Base-by-base conservation (phyloP, 768 basidiomycete species). In the Leucocoprinus birnbaumii region DNA sequence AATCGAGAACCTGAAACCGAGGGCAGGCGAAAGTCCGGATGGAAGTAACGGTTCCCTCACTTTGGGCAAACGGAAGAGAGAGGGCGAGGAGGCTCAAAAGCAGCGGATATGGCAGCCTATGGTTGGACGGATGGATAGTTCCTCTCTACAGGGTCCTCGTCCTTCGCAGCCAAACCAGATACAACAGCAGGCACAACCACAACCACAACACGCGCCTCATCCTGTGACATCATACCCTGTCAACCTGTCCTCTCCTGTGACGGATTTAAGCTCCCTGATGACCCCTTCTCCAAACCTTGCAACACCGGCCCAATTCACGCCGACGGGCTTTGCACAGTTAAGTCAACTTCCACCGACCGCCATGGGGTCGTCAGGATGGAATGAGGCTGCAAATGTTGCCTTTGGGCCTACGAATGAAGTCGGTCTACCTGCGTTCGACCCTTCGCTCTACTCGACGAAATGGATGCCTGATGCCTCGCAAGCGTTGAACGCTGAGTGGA, bases 1-100 rank as follows among this genome's bases (percentile, higher is more conserved):
- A 35, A 60, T 56, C 4, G 66, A 64, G 42, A 58, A 55, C 19
- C 48, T 61, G 40, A 63, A 62, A 46, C 58, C 55, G 6, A 46
- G 47, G 26, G 40, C 47, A 11, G 54, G 48, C 10, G 54, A 48
- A 35, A 34, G 22, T 13, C n/a, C 26, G 6, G 47, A 34, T 10
- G 54, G 49, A 25, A 55, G 35, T 49, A 35, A 27, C 38, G n/a
- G n/a, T 18, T 44, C 54, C 5, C 48, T 44, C 16, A 49, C 24
- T 22, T 22, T 55, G 31, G 54, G 54, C 24, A 55, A 55, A 34
- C 47, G 54, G 41, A 55, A 55, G 41, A 55, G 54, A 24, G 54
- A 49, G 21, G 11, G 22, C 6, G 54, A 55, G 19, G 54, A 48
- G 3, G 19, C 21, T 4, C 53, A 55, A 21, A 55, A 49, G 31